Evolutionary conservation across 306 rosid species (phyloP).

Genomic region (Calophaca sinica): DNA sequence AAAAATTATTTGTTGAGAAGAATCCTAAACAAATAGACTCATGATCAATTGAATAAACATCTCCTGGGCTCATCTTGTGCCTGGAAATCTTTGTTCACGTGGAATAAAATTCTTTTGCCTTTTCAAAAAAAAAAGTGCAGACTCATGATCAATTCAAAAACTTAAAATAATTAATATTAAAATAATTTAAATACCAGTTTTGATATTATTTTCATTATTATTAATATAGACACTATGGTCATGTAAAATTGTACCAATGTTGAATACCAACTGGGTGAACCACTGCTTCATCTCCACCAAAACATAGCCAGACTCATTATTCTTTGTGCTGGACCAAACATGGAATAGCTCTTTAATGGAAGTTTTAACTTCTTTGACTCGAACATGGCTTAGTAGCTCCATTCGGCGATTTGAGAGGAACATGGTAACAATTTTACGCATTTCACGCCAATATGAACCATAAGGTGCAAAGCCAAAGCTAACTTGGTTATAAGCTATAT

Average conservation of each 20-base stretch:
- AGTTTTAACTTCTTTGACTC: constrained; percentile 18
- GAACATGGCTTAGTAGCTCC: constrained; percentile 36
- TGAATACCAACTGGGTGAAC: constrained; percentile 31
- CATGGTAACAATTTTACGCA: constrained; percentile 37
- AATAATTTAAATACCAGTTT: too few species aligned
- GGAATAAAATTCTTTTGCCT: too few species aligned
- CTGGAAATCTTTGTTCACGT: too few species aligned
- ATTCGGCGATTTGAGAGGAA: constrained; percentile 39
- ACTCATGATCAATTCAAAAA: too few species aligned
- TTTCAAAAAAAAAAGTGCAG: too few species aligned
- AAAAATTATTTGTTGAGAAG: too few species aligned
- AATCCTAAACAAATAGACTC: too few species aligned
- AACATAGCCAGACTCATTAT: not conserved
- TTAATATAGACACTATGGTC: too few species aligned
- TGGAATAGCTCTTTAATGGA: constrained; percentile 37
- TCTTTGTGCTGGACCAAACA: constrained; percentile 13
- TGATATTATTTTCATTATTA: too few species aligned
- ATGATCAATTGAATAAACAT: too few species aligned
- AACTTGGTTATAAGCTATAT: constrained; percentile 42
- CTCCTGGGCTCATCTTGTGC: too few species aligned
- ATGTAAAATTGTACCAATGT: not conserved
- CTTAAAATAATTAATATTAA: too few species aligned
- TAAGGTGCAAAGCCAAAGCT: constrained; percentile 45
- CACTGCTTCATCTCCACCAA: constrained; percentile 46
- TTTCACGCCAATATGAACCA: constrained; percentile 54